Evolutionary conservation across 495 filamentous ascomycete species (phyloP).

Genomic region (Penicillium odoratum): DNA sequence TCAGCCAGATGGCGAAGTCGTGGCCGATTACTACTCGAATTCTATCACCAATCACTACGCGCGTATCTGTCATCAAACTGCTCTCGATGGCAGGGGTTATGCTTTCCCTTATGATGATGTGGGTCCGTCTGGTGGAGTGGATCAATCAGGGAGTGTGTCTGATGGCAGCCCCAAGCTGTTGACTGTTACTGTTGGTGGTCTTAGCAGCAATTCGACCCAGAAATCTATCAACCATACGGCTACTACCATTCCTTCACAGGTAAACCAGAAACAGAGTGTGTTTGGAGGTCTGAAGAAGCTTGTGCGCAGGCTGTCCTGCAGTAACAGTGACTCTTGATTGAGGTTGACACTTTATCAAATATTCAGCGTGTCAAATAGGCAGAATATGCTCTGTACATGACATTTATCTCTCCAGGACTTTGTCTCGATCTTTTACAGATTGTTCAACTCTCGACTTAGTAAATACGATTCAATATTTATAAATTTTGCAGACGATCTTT

Average conservation of each 20-base stretch:
- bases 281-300: constrained; percentile 15
- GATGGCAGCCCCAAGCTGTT: constrained; percentile 56
- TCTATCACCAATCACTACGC: constrained; percentile 70
- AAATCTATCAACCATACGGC: background rate
- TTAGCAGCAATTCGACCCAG: constrained; percentile 10
- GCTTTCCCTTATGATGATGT: constrained; percentile 83
- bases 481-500: no score
- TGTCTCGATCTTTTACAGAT: no score
- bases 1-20: constrained; percentile 52
- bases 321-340: constrained; percentile 3
- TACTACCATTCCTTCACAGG: background rate
- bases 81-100: constrained; percentile 65
- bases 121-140: constrained; percentile 50
- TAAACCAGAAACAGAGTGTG: constrained; percentile 8
- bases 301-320: constrained; percentile 13
- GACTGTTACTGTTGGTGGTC: constrained; percentile 63
- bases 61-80: constrained; percentile 62
- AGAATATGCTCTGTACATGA: background rate
- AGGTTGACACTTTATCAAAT: background rate
- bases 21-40: constrained; percentile 53
- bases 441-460: no score
- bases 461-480: no score
- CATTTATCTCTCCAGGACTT: background rate
- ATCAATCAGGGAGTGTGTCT: constrained; percentile 65
- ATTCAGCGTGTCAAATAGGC: background rate